Evolutionary conservation across 2,329 filamentous ascomycete genomes (phyloP).

Genomic region (Fusarium humuli): DNA sequence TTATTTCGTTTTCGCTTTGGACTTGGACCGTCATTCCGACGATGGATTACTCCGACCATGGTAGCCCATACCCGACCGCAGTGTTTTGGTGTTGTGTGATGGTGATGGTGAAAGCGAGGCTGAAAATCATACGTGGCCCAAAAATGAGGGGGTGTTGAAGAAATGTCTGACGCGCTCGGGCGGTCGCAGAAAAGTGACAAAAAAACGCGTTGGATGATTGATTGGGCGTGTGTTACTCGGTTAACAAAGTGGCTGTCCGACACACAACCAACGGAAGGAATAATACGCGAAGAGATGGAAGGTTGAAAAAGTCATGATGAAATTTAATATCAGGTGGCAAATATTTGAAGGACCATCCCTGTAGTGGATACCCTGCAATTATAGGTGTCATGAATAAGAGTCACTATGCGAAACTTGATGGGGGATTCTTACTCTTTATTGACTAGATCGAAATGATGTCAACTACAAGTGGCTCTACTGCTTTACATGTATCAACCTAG

Average conservation of each 20-base stretch:
- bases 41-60: background rate
- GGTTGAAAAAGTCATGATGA: background rate
- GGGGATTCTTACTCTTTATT: background rate
- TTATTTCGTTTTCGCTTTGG: background rate
- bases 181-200: background rate
- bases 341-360: background rate
- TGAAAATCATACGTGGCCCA: slow-evolving; percentile 1
- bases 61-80: background rate
- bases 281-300: background rate
- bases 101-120: background rate
- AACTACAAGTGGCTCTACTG: background rate
- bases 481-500: too few species aligned
- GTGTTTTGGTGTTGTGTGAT: background rate
- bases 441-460: background rate
- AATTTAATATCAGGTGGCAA: background rate
- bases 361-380: background rate
- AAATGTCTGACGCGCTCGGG: background rate
- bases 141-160: background rate
- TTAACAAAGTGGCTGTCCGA: slow-evolving; percentile 1
- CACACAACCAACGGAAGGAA: background rate
- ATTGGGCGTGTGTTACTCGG: slow-evolving; percentile 3
- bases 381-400: background rate
- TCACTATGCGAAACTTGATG: background rate
- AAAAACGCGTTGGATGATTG: slow-evolving; percentile 3
- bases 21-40: background rate